Percentiles rank a stretch among this genome's conserved stretches.
Conservation (phyloP, 176 grass and related monocot species). For the Phoenix dactylifera region DNA sequence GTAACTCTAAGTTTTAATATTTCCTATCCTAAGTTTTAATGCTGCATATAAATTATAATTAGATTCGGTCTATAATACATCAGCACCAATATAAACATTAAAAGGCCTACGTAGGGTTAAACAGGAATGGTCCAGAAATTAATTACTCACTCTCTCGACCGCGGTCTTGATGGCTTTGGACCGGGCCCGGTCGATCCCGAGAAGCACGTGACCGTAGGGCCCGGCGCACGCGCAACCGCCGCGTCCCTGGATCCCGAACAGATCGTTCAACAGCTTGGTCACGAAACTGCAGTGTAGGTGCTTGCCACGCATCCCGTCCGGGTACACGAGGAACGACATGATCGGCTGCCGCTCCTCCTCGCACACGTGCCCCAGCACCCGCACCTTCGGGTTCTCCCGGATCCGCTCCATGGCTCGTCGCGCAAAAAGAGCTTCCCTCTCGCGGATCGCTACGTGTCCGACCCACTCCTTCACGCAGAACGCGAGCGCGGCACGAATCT, state of each 20-base stretch:
- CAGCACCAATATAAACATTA: no score
- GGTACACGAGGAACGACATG: constrained; percentile 66
- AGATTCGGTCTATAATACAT: no score
- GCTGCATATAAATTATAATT: no score
- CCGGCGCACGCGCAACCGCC: constrained; percentile 71
- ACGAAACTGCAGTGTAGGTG: constrained; percentile 65
- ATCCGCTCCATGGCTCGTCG: constrained; percentile 34
- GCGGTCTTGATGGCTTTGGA: constrained; percentile 46
- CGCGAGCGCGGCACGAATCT: constrained; percentile 53
- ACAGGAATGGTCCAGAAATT: no score
- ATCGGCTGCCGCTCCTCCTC: constrained; percentile 35
- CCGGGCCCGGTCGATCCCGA: constrained; percentile 26
- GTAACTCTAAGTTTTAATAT: no score
- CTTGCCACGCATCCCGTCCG: background rate
- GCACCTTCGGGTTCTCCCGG: constrained; percentile 23
- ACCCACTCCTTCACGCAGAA: constrained; percentile 77
- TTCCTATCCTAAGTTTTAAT: no score
- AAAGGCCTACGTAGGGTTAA: no score
- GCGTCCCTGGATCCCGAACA: constrained; percentile 76
- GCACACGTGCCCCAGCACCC: constrained; percentile 41
- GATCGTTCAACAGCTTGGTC: constrained; percentile 54
- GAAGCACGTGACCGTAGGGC: constrained; percentile 60
- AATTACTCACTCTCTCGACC: constrained; percentile 29
- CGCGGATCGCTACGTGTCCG: constrained; percentile 29
- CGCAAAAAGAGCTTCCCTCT: constrained; percentile 19